A percentile compares a stretch with the other conserved stretches of the same genome.
Evolutionary conservation across 352 stramenopile species (phyloP).

Genomic region (Globisporangium splendens): DNA sequence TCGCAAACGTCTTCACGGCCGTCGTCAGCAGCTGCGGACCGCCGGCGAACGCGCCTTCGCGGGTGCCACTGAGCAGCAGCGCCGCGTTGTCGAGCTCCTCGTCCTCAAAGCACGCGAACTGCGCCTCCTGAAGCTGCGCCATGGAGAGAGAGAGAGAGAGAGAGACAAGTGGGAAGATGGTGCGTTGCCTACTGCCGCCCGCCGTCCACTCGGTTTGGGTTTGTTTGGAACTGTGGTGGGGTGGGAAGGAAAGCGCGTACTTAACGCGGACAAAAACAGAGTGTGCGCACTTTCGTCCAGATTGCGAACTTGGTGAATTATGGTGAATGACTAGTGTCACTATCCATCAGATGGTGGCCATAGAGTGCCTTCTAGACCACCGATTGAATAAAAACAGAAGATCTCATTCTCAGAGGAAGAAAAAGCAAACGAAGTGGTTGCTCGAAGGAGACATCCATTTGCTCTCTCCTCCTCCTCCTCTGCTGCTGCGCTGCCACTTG

Average conservation of each 20-base stretch:
- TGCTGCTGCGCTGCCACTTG: no score
- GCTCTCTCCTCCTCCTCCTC: no score
- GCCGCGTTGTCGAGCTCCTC: conserved; percentile 23
- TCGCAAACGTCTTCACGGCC: conserved; percentile 15
- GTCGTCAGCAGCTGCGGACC: conserved; percentile 10
- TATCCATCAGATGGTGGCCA: background rate
- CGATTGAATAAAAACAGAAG: no score
- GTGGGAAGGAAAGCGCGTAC: conserved; percentile 1
- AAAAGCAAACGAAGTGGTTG: no score
- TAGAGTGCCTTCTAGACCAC: background rate
- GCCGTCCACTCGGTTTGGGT: conserved; percentile 12
- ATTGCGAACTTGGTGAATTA: no score
- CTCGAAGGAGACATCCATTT: no score
- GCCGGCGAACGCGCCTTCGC: conserved; percentile 2
- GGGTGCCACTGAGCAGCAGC: conserved; percentile 14
- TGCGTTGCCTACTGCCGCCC: conserved; percentile 3
- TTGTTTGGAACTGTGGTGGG: background rate
- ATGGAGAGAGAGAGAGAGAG: conserved; percentile 7
- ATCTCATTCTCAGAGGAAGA: no score
- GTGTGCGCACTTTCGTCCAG: background rate
- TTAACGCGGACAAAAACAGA: background rate
- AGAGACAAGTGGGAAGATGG: background rate
- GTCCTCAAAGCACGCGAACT: conserved; percentile 74
- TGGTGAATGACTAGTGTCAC: no score
- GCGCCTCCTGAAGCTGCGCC: conserved; percentile 56